Evolutionary conservation across 2,329 filamentous ascomycete genomes (phyloP), one percentile per base, ranked within the genome.

Genomic region (Trichoderma hamatum): DNA sequence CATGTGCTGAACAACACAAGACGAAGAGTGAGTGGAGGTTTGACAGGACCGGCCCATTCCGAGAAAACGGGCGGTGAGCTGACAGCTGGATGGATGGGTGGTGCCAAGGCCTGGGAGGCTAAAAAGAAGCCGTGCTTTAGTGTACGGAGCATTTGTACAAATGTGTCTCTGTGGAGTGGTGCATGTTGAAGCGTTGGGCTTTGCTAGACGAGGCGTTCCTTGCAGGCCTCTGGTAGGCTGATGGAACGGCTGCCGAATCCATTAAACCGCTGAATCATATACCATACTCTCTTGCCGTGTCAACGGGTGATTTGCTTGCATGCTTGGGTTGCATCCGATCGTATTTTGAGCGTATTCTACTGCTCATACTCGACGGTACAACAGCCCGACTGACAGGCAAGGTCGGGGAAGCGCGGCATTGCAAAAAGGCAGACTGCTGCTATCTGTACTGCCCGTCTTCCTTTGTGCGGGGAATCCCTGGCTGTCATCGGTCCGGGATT

Each of bases 381-480:
- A n/a, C n/a, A n/a, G 21, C 34, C 36, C 36, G 14, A 66, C 10
- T 19, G 19, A 14, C 26, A 51, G n/a, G 32, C 26, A 28, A 66
- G 51, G 54, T 59, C 63, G 63, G 63, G 63, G 63, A 66, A 66
- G 54, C 54, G 63, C 63, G 63, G 63, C 63, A 21, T 21, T 5
- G 10, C 3, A 26, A 58, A 24, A 32, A 19, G 14, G 14, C 14
- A 39, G 5, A 19, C 36, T 39, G 14, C 4, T 34, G 10, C 32
- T 19, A 16, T 39, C 36, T 24, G 14, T 49, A 49, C 34, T 49
- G 52, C 52, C 36, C 5, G 36, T 39, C 36, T 39, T 39, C 36
- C 43, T n/a, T 16, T 34, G 26, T 66, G 63, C 54, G 63, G 63
- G 63, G 63, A 66, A 66, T 28, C 63, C 63, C 54, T 66, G 63